phyloP scores from a whole-genome alignment of 2,329 filamentous ascomycete genomes.

The Seiridium unicorne region DNA sequence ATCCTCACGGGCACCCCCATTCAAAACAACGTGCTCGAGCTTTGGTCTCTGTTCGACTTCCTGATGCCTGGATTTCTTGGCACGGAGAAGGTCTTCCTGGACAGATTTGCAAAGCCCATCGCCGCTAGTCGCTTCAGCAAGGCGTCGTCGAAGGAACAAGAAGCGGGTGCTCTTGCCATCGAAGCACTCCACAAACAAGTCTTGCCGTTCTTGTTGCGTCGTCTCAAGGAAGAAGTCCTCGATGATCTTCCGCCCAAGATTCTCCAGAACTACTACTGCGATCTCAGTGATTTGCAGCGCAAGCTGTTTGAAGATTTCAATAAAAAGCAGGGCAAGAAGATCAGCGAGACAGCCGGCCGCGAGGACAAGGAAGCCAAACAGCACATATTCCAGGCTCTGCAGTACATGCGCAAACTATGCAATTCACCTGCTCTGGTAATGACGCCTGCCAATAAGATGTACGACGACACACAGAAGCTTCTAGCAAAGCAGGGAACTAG shows the following conservation, averaged over 20 bases:
- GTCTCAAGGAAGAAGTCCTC: conserved; percentile 95
- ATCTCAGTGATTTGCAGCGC: conserved; percentile 90
- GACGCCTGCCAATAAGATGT: conserved; percentile 89
- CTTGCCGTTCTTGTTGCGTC: conserved; percentile 89
- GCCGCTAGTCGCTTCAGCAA: conserved; percentile 94
- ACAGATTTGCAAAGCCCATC: conserved; percentile 92
- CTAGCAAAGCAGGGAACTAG: conserved; percentile 76
- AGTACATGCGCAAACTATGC: conserved; percentile 99
- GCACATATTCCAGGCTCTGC: conserved; percentile 97
- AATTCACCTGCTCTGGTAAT: conserved; percentile 96
- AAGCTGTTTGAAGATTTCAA: conserved; percentile 96
- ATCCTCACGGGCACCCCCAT: conserved; percentile 97
- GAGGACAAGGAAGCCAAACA: conserved; percentile 93
- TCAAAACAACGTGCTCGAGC: conserved; percentile 93
- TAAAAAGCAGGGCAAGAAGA: conserved; percentile 86
- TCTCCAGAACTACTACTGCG: conserved; percentile 98
- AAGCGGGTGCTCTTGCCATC: conserved; percentile 91
- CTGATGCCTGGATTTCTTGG: conserved; percentile 98
- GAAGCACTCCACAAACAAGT: conserved; percentile 99
- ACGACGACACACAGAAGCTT: conserved; percentile 81
- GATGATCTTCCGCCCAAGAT: conserved; percentile 98
- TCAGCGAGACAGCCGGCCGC: conserved; percentile 78
- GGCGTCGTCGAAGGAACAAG: conserved; percentile 96
- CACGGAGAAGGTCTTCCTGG: conserved; percentile 90
- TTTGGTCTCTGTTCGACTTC: conserved; percentile 98